Evolutionary conservation across 2,329 filamentous ascomycete species (phyloP), one percentile per base, ranked within the genome.

Genomic region (Phaeosphaeria sp.): DNA sequence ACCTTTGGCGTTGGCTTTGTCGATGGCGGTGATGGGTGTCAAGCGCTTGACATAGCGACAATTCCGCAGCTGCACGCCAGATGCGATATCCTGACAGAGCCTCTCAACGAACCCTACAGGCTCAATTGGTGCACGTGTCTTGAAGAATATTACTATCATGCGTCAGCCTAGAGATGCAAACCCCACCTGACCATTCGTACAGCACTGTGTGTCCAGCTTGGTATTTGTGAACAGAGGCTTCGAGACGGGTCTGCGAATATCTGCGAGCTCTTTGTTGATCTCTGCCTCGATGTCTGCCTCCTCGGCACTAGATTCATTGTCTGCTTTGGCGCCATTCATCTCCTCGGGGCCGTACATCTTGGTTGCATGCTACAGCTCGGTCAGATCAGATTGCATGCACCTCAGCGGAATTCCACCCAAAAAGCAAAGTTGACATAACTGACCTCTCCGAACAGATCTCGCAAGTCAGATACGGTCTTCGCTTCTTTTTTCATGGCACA

Each of bases 401-500:
- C 24, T 39, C 27, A 18, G 17, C 43, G 25, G 40, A 24, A n/a
- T n/a, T 21, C n/a, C 24, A 45, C 39, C 13, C 46, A 36, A 20
- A 42, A 46, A 49, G 30, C 30, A 36, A 36, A 36, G 30, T n/a
- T n/a, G n/a, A 54, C 47, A 20, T 43, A 17, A 72, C 80, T 59
- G 77, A 91, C 89, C 79, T 90, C 84, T 44, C 89, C 83, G 68
- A 92, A 90, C 21, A 93, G 78, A 57, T 84, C 78, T 56, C 82
- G 82, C 61, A 93, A 82, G 73, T 94, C 91, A 49, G 83, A 80
- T 2, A 90, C 84, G 15, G 90, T 89, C 75, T 88, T 89, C 43
- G 81, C 82, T 76, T 91, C 90, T 79, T 90, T 89, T 63, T 86
- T 86, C 71, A 89, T 85, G 51, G 89, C 87, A 73, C 90, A 93